Percentiles rank a stretch among this genome's conserved stretches.
phyloP scores from a whole-genome alignment of 2,329 filamentous ascomycete species.

The Cryoendolithus antarcticus region DNA sequence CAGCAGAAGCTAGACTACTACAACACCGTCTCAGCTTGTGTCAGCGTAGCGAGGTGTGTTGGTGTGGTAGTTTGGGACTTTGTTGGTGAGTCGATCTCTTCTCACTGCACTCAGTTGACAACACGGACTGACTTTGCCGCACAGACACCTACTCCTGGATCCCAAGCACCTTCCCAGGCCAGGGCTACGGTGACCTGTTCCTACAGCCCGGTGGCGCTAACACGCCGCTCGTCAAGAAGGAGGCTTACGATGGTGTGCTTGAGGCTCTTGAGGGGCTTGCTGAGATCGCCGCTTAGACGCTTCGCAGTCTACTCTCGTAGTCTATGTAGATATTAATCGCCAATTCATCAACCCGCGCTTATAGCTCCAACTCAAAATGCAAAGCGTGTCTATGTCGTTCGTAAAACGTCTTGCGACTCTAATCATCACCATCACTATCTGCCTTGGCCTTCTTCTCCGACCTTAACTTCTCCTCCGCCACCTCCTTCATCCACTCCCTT shows the following conservation, averaged over 20 bases:
- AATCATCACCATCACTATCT: constrained; percentile 1
- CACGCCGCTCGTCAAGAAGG: constrained; percentile 34
- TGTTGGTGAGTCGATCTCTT: too few relatives aligned
- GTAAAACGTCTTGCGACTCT: too few relatives aligned
- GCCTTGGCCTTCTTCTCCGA: constrained; percentile 1
- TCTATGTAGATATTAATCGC: too few relatives aligned
- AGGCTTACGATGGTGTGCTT: constrained; percentile 26
- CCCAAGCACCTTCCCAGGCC: constrained; percentile 24
- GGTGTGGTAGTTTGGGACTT: constrained; percentile 41
- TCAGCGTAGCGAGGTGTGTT: constrained; percentile 25
- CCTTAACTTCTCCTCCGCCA: constrained; percentile 17
- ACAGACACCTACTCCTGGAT: constrained; percentile 31
- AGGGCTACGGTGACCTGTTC: constrained; percentile 31
- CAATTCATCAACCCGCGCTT: too few relatives aligned
- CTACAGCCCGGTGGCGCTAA: constrained; percentile 16
- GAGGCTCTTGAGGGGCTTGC: constrained; percentile 7
- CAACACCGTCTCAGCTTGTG: constrained; percentile 23
- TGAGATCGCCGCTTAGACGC: too few relatives aligned
- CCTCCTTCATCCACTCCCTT: constrained; percentile 29
- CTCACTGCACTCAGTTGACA: too few relatives aligned
- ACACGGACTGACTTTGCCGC: constrained; percentile 5
- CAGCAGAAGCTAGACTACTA: constrained; percentile 38
- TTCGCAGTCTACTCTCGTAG: too few relatives aligned
- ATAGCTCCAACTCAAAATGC: too few relatives aligned
- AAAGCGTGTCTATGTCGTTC: too few relatives aligned